Evolutionary conservation across 2,329 filamentous ascomycete genomes (phyloP), one percentile per base, ranked within the genome.

Genomic region (Fusarium abutilonis): DNA sequence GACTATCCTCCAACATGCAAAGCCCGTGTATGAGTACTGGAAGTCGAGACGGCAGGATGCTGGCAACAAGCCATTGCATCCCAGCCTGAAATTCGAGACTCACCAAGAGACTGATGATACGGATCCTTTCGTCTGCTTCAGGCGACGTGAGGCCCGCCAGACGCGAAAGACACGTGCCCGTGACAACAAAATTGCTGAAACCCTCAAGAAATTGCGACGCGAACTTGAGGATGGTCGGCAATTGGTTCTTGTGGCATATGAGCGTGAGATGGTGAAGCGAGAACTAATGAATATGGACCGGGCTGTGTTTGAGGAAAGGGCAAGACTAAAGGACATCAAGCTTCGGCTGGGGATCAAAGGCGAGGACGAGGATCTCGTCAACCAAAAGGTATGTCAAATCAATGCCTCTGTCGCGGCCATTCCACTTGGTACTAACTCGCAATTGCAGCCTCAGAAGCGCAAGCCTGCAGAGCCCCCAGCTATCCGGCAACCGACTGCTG

Each of bases 61-160:
- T 56, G 86, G 85, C 65, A 95, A 94, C 74, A 88, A 84, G 68
- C 80, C 89, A 6, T 80, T 98, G 60, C 89, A 93, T 72, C 87
- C 92, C 8, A 83, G 81, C 19, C 86, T 98, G 74, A 97, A 97
- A 80, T 95, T 97, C 66, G 95, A 99, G 79, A 96, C 89, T 42
- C 92, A 95, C 63, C 90, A 92, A 73, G 94, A 98, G 66, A 96
- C 89, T 60, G 95, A 99, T 76, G 95, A 99, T 74, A 87, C 91
- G 70, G 95, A 99, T 77, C 95, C 95, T 44, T 99, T 97, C 78
- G 93, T 99, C 71, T 99, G 95, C 78, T 99, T 99, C 85, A 88
- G 95, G 74, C 88, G 95, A 69, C 91, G 95, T 64, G 95, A 99
- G 77, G 91, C 96, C 42, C 89, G 95, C 55, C 92, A 96, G 75